Evolutionary conservation across 768 basidiomycete genomes (phyloP).

Genomic region (Pilatotrama ljubarskyi): DNA sequence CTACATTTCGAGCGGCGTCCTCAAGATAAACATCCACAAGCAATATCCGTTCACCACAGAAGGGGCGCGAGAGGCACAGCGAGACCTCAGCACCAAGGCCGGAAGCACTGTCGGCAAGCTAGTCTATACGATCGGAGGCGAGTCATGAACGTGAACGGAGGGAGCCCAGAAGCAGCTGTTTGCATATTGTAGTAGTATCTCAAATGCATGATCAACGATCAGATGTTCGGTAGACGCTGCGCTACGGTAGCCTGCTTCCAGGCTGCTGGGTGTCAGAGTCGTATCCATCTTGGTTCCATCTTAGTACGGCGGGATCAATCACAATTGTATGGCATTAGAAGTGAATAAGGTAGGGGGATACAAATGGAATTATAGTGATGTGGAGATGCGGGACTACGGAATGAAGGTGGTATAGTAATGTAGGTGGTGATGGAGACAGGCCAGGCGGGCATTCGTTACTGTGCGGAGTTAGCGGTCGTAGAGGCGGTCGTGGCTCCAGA

Average conservation of each 20-base stretch:
- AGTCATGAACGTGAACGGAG: constrained; percentile 16
- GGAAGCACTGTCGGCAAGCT: constrained; percentile 87
- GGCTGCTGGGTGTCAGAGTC: too few relatives aligned
- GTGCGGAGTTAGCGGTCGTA: too few relatives aligned
- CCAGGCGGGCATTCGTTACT: too few relatives aligned
- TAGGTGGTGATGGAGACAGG: background rate
- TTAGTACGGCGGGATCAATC: too few relatives aligned
- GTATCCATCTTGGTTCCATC: too few relatives aligned
- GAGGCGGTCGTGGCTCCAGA: background rate
- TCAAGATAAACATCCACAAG: constrained; percentile 69
- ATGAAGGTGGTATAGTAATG: background rate
- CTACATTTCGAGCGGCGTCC: constrained; percentile 51
- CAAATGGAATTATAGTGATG: background rate
- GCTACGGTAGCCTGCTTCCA: background rate
- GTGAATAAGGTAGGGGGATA: background rate
- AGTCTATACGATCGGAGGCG: constrained; percentile 59
- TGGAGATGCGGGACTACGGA: background rate
- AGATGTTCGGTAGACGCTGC: too few relatives aligned
- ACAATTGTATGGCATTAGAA: too few relatives aligned
- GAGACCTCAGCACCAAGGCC: constrained; percentile 55
- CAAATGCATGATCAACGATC: too few relatives aligned
- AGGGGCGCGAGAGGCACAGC: constrained; percentile 72
- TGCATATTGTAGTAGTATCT: background rate
- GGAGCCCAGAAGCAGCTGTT: background rate
- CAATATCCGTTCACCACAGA: constrained; percentile 83